Evolutionary conservation across 2,329 filamentous ascomycete species (phyloP), one percentile per base, ranked within the genome.

Genomic region (Diaporthe sp.): DNA sequence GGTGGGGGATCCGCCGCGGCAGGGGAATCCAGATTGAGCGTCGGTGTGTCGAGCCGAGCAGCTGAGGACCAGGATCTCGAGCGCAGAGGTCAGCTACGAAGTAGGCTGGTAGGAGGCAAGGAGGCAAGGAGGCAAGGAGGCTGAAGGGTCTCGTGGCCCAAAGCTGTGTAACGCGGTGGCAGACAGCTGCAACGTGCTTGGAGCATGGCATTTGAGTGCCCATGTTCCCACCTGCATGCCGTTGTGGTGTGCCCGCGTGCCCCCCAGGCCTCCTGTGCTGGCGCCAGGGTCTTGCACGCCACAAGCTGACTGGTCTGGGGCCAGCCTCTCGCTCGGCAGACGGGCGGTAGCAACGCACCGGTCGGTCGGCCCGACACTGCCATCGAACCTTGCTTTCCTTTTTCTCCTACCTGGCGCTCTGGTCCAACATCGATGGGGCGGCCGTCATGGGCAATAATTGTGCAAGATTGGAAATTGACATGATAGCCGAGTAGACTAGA

Each of bases 131-230:
- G 39, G 39, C 39, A 1, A 63, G 22, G 60, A n/a, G 15, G 39
- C 2, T 6, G 25, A 20, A 17, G 17, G 47, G 63, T 68, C 63
- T 68, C 47, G 65, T 68, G 49, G 65, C n/a, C 47, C 34, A 12
- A 39, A 42, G 65, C 65, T 53, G 65, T 68, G 65, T 20, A 28
- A 68, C 47, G 8, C 20, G 13, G n/a, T 22, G 47, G 22, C 65
- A 68, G 65, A 25, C 65, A 68, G 31, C 63, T 39, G 63, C 47
- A 68, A 68, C 44, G 63, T 53, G 44, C 47, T 39, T 31, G 31
- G 47, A 39, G 49, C 65, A 28, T 68, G 47, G 65, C 65, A 68
- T 39, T 10, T n/a, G 44, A 10, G 13, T 20, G 60, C 25, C 39
- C 12, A 28, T 28, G 12, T 7, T 28, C 15, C 13, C 37, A 3